Conservation (phyloP, 2,329 filamentous ascomycete species). For the Trichoderma koningii region DNA sequence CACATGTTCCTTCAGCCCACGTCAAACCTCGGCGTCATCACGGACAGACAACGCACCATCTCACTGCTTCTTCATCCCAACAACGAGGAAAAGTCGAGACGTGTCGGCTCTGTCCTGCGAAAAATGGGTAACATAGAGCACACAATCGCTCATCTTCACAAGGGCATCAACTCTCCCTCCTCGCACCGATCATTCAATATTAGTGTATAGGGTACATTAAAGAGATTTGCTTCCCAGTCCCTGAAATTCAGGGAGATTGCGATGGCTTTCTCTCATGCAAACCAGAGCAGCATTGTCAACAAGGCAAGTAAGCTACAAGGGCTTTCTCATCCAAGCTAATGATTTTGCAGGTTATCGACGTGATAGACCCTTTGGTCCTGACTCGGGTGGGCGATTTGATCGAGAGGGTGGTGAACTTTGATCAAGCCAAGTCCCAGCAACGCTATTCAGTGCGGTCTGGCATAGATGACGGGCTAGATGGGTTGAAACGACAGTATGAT, state of each 20-base stretch:
- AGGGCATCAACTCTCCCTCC: constrained; percentile 66
- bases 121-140: constrained; percentile 75
- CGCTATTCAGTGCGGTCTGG: constrained; percentile 73
- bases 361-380: constrained; percentile 61
- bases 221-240: constrained; percentile 68
- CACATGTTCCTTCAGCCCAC: constrained; percentile 81
- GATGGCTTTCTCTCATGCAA: constrained; percentile 30
- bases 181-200: constrained; percentile 57
- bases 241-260: constrained; percentile 69
- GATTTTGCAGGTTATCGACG: constrained; percentile 44
- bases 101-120: constrained; percentile 63
- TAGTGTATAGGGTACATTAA: constrained; percentile 73
- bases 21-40: constrained; percentile 66
- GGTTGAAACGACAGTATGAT: constrained; percentile 74
- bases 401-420: constrained; percentile 75
- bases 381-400: constrained; percentile 70
- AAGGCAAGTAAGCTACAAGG: constrained; percentile 47
- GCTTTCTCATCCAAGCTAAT: background rate
- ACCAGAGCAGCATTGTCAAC: constrained; percentile 30
- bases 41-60: constrained; percentile 71
- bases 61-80: constrained; percentile 65
- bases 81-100: constrained; percentile 60
- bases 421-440: constrained; percentile 69
- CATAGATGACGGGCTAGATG: constrained; percentile 73
- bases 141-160: constrained; percentile 69